Percentiles rank a stretch among this genome's conserved stretches.
phyloP scores from a whole-genome alignment of 2,329 filamentous ascomycete genomes.

The Ilyonectria destructans region DNA sequence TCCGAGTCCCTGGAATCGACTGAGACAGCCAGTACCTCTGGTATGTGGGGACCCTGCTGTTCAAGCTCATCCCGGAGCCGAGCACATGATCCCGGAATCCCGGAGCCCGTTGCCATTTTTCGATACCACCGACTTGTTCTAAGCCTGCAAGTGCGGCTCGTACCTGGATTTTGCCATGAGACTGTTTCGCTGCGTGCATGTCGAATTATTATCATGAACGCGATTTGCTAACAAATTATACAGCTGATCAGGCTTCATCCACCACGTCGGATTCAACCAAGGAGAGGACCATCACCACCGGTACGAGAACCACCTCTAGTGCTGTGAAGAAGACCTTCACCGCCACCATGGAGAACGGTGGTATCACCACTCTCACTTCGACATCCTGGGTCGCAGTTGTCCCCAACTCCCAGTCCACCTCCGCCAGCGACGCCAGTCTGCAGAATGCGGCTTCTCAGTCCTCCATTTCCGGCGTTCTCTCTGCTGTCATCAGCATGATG shows the following conservation, averaged over 20 bases:
- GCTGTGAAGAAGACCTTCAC: constrained; percentile 60
- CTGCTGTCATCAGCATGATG: constrained; percentile 49
- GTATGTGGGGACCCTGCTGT: constrained; percentile 52
- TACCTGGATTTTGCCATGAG: constrained; percentile 24
- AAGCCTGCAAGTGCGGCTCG: constrained; percentile 47
- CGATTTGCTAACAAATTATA: constrained; percentile 30
- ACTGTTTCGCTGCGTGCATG: constrained; percentile 18
- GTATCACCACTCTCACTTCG: constrained; percentile 63
- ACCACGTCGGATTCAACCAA: constrained; percentile 44
- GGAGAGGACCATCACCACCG: constrained; percentile 54
- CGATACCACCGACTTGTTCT: constrained; percentile 6
- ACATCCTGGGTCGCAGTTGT: constrained; percentile 66
- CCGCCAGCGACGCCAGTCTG: constrained; percentile 52
- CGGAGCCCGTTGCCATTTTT: constrained; percentile 40
- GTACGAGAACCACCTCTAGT: constrained; percentile 55
- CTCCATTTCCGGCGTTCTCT: constrained; percentile 44
- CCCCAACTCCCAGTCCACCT: constrained; percentile 53
- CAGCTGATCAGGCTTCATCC: constrained; percentile 38
- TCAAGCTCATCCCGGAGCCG: constrained; percentile 27
- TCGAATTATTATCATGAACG: background rate
- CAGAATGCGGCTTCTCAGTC: constrained; percentile 56
- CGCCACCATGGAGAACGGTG: constrained; percentile 63
- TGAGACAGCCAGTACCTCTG: constrained; percentile 43
- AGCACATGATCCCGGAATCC: constrained; percentile 31
- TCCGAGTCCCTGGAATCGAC: constrained; percentile 33